These are phyloP conservation scores for Hippophae rhamnoides DNA, from an alignment of 306 rosid genomes.

Conservation along the genomic window DNA sequence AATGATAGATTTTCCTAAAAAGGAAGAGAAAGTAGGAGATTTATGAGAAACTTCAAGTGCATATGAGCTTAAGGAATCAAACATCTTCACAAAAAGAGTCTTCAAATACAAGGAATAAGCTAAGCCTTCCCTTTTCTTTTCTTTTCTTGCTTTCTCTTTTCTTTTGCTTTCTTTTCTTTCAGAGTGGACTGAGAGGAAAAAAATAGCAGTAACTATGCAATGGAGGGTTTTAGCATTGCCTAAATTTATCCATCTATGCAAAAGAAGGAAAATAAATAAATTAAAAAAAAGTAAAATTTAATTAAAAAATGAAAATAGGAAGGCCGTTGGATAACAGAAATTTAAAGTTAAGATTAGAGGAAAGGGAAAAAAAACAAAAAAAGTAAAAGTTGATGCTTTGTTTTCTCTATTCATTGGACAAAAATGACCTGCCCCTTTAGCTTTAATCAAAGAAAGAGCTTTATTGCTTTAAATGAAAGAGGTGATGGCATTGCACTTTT, in stretches of 20 bases:
- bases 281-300: neutral
- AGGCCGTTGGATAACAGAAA: constrained; percentile 71
- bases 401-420: constrained; percentile 45
- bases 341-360: constrained; percentile 55
- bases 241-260: constrained; percentile 3
- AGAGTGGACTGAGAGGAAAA: constrained; percentile 27
- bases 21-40: constrained; percentile 44
- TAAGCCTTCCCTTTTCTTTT: constrained; percentile 34
- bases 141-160: constrained; percentile 30
- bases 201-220: constrained; percentile 24
- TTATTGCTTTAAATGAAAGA: constrained; percentile 54
- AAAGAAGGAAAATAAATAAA: neutral
- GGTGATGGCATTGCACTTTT: constrained; percentile 51
- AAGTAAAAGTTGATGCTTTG: constrained; percentile 46
- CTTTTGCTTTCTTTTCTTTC: constrained; percentile 36
- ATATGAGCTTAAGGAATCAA: constrained; percentile 57
- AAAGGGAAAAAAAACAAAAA: constrained; percentile 12
- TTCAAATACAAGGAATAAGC: constrained; percentile 71
- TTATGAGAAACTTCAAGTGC: constrained; percentile 47
- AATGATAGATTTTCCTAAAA: constrained; percentile 28
- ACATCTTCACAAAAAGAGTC: constrained; percentile 59
- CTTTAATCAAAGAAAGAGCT: constrained; percentile 23
- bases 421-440: constrained; percentile 45
- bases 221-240: constrained; percentile 22
- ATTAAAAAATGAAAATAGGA: constrained; percentile 14